Percentiles rank a stretch among this genome's conserved stretches.
phyloP scores from a whole-genome alignment of 768 basidiomycete species.

The Pisolithus marmoratus region DNA sequence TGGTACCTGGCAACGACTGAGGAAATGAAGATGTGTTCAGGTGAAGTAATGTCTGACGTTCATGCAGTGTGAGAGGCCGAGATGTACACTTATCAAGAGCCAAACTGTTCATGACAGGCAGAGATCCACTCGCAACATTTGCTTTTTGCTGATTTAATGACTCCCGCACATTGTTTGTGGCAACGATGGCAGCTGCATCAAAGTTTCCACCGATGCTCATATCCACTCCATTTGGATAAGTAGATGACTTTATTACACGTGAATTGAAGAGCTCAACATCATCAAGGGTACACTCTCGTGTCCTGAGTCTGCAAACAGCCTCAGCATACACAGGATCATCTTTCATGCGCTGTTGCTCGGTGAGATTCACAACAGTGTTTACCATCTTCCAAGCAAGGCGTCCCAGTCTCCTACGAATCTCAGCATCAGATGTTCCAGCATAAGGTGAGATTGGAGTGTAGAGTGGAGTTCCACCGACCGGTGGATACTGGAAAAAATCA shows the following conservation, averaged over 20 bases:
- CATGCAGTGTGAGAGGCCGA: not conserved
- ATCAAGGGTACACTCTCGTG: not conserved
- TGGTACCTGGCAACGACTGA: constrained; percentile 11
- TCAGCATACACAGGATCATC: not conserved
- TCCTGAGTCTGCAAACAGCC: not conserved
- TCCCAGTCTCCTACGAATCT: not conserved
- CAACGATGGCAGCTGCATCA: not conserved
- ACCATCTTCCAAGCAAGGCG: not conserved
- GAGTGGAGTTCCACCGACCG: constrained; percentile 22
- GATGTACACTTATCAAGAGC: not conserved
- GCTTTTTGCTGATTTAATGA: constrained; percentile 1
- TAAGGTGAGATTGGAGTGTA: constrained; percentile 17
- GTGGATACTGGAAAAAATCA: constrained; percentile 30
- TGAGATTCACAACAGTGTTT: not conserved
- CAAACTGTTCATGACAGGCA: not conserved
- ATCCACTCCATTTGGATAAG: not conserved
- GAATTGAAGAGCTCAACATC: not conserved
- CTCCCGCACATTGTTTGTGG: constrained; percentile 1
- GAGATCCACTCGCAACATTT: not conserved
- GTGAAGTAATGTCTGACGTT: not conserved
- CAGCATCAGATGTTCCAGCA: not conserved
- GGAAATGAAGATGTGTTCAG: not conserved
- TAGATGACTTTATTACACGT: not conserved
- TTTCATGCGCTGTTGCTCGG: not conserved
- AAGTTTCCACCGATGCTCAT: not conserved